phyloP scores from a whole-genome alignment of 129 eudicot species.

The Flaveria linearis region DNA sequence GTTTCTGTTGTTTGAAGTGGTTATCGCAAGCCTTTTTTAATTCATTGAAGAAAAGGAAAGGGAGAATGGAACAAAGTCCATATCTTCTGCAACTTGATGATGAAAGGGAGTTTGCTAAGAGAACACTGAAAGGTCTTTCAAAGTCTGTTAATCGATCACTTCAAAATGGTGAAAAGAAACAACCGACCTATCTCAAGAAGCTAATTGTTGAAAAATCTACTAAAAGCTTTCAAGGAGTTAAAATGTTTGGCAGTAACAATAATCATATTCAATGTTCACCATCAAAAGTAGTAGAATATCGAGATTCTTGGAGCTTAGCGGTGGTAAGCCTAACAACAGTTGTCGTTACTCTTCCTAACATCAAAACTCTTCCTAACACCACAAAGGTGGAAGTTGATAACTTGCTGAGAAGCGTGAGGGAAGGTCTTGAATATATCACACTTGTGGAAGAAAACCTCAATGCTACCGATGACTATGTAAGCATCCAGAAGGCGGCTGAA shows the following conservation, averaged over 20 bases:
- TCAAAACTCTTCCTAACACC: neutral
- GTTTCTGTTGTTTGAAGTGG: neutral
- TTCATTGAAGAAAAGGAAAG: neutral
- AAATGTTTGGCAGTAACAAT: neutral
- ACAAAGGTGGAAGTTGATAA: neutral
- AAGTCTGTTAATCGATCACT: neutral
- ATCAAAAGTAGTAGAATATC: neutral
- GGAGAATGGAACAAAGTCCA: neutral
- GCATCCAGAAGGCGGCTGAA: no score
- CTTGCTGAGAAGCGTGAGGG: slow-evolving; percentile 1
- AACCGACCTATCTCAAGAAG: neutral
- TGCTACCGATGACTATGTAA: neutral
- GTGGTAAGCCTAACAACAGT: slow-evolving; percentile 30
- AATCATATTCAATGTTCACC: no score
- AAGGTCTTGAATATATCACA: slow-evolving; percentile 8
- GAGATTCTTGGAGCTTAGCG: neutral
- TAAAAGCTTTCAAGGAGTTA: slow-evolving; percentile 32
- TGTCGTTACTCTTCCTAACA: slow-evolving; percentile 37
- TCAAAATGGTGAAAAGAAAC: neutral
- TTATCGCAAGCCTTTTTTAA: neutral
- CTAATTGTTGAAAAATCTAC: neutral
- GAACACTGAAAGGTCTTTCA: neutral
- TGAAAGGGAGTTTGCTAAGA: neutral
- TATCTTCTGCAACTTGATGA: neutral
- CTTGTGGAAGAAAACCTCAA: slow-evolving; percentile 11